Evolutionary conservation across 2,329 filamentous ascomycete species (phyloP).

Genomic region (Scolecobasidium constrictum): DNA sequence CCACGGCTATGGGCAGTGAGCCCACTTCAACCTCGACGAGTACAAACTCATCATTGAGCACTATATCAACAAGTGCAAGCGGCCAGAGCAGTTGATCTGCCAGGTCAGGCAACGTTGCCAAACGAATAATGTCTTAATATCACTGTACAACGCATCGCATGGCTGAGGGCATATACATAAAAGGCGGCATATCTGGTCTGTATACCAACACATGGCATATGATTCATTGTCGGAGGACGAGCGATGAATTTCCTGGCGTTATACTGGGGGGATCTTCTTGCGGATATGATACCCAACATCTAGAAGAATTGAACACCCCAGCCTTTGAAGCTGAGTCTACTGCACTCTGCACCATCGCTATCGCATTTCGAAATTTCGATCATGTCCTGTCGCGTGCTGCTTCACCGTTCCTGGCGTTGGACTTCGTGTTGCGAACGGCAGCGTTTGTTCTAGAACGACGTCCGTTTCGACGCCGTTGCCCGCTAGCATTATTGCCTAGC

Average conservation of each 20-base stretch:
- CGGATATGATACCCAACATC: neutral
- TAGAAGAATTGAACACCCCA: too few species aligned
- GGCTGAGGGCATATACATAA: too few species aligned
- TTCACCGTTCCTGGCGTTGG: too few species aligned
- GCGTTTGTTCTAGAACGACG: too few species aligned
- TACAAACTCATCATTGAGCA: neutral
- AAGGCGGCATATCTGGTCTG: neutral
- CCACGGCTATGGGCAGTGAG: neutral
- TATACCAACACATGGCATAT: neutral
- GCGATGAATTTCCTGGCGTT: neutral
- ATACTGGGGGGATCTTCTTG: neutral
- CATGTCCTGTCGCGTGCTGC: too few species aligned
- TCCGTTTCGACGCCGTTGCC: too few species aligned
- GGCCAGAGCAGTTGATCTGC: constrained; percentile 9
- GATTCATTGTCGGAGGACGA: neutral
- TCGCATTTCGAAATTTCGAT: too few species aligned
- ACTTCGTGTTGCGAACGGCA: too few species aligned
- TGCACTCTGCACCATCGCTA: too few species aligned
- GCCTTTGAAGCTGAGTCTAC: too few species aligned
- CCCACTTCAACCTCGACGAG: neutral
- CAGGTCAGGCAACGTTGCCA: neutral
- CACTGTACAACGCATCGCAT: neutral
- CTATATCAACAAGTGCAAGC: neutral
- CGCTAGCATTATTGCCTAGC: too few species aligned
- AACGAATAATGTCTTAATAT: neutral